Evolutionary conservation across 1,284 basidiomycete species (phyloP).

Genomic region (Amylostereum areolatum): DNA sequence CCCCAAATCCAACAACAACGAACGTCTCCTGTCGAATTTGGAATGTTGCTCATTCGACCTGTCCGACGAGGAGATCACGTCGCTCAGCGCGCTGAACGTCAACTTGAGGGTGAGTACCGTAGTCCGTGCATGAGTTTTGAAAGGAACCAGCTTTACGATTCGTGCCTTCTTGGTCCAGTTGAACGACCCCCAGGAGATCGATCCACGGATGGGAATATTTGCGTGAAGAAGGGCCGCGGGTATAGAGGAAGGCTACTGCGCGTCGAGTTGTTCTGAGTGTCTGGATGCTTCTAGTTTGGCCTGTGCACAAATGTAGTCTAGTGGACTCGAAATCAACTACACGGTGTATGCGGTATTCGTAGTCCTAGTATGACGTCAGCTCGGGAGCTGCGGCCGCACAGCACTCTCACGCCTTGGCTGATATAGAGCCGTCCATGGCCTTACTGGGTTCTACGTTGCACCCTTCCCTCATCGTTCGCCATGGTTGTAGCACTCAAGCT

Average conservation of each 20-base stretch:
- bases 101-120: slow-evolving; percentile 49
- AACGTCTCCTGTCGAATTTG: slow-evolving; percentile 59
- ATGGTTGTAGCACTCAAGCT: slow-evolving; percentile 41
- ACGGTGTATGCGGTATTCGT: too few species aligned
- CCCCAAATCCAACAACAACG: slow-evolving; percentile 61
- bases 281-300: too few species aligned
- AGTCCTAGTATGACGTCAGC: too few species aligned
- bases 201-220: slow-evolving; percentile 60
- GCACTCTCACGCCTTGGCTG: too few species aligned
- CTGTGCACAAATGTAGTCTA: too few species aligned
- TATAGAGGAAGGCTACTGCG: slow-evolving; percentile 2
- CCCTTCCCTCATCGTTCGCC: background rate
- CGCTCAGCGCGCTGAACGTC: slow-evolving; percentile 57
- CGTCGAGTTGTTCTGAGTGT: too few species aligned
- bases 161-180: slow-evolving; percentile 32
- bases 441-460: too few species aligned
- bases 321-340: too few species aligned
- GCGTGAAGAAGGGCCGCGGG: slow-evolving; percentile 25
- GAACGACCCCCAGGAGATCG: slow-evolving; percentile 66
- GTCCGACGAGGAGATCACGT: slow-evolving; percentile 50
- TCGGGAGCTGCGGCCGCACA: too few species aligned
- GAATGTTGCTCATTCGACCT: slow-evolving; percentile 53
- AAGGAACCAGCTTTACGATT: slow-evolving; percentile 5
- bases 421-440: too few species aligned
- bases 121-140: background rate